A percentile compares a stretch with the other conserved stretches of the same genome.
These are phyloP conservation scores for Funneliformis mosseae DNA, from an alignment of 192 early-diverging fungal species.

Conservation along the genomic window DNA sequence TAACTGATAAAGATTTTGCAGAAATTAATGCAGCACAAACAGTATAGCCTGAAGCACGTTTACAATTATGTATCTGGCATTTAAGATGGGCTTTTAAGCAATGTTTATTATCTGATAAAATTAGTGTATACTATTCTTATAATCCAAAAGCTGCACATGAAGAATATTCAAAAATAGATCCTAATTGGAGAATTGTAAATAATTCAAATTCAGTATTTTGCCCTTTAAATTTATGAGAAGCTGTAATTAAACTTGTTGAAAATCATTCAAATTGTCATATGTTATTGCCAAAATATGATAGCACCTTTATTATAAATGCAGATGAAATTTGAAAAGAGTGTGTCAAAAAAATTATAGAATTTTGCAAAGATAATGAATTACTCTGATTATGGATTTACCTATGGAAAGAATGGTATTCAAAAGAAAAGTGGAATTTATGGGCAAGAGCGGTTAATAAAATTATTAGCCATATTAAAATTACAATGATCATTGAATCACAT, in stretches of 20 bases:
- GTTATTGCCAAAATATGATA: neutral
- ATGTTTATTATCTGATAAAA: neutral
- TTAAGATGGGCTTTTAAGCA: neutral
- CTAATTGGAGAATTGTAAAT: neutral
- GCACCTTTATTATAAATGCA: neutral
- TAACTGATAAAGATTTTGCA: slow-evolving; percentile 15
- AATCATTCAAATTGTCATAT: neutral
- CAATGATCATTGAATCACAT: slow-evolving; percentile 1
- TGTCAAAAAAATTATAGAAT: neutral
- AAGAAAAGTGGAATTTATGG: neutral
- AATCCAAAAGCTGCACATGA: neutral
- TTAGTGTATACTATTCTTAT: neutral
- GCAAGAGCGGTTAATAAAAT: neutral
- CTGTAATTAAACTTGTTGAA: neutral
- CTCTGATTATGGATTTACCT: neutral
- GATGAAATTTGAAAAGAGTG: neutral
- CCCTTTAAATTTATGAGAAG: neutral
- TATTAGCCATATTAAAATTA: neutral
- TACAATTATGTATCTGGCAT: slow-evolving; percentile 7
- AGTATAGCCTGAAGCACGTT: neutral
- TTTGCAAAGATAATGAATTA: neutral
- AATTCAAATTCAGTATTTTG: neutral
- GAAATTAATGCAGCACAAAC: slow-evolving; percentile 11
- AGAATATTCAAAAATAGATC: neutral
- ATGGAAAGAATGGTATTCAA: neutral